Evolutionary conservation across 495 filamentous ascomycete genomes (phyloP), one percentile per base, ranked within the genome.

Genomic region (Cryomyces antarcticus): DNA sequence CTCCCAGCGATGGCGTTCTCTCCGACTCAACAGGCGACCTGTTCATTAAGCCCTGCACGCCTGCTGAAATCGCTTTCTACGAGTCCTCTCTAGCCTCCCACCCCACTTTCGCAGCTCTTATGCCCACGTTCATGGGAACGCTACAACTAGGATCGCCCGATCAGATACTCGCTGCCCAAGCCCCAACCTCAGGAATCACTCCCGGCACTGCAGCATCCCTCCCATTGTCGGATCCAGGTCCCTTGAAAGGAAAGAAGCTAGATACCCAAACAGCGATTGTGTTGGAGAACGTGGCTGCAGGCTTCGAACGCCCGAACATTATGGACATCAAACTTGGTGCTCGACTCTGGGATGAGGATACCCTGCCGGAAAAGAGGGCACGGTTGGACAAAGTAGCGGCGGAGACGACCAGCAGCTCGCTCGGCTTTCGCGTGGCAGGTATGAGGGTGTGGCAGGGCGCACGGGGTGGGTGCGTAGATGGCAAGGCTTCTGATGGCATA

Each of bases 1-100:
- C 43, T 58, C 11, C 2, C 27, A 96, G 87, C 62, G 87, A 89
- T 38, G 89, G 89, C 49, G 86, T 93, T 37, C 75, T 93, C 48
- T 86, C 78, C 56, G 85, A 93, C 53, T 62, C 69, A 42, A 78
- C 82, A 40, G 89, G 89, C 53, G 71, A 80, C 44, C 66, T 95
- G 12, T 78, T 99, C 55, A 82, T 95, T 58, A 99, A 99, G 61
- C 89, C 89, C 29, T 95, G 89, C 62, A 93, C 83, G 5, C 59
- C 71, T 36, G 70, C 74, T 45, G 89, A 99, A 62, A 74, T 94
- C 45, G 72, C 75, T 28, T 99, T 99, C 63, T 99, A 99, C 71
- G 77, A 95, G 60, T 73, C 77, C 28, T 75, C 77, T 34, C 52
- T 60, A 6, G 51, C 67, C 31, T 53, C 64, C 11, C 86, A 93